These are phyloP conservation scores for Trichomonascaceae sp. DNA, from an alignment of 1,139 yeast genomes.

Conservation along the genomic window DNA sequence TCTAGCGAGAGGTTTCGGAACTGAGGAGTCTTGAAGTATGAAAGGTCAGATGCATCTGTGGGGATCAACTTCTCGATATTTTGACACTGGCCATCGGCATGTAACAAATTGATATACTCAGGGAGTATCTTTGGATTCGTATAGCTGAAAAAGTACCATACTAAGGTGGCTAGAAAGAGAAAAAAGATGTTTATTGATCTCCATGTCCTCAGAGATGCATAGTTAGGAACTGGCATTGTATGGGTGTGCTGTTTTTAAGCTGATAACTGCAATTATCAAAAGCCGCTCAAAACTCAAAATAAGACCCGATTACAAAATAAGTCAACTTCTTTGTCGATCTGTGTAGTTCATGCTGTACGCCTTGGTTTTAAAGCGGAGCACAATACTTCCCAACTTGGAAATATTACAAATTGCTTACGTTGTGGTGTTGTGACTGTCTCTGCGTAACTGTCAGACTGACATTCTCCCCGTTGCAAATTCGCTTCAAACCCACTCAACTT, in stretches of 20 bases:
- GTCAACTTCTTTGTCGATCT: neutral
- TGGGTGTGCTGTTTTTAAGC: no score
- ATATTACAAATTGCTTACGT: neutral
- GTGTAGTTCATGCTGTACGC: neutral
- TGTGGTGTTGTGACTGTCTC: neutral
- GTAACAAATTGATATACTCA: neutral
- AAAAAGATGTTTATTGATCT: neutral
- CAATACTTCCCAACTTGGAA: neutral
- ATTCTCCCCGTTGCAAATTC: conserved; percentile 1
- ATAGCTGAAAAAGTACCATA: neutral
- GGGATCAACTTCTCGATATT: neutral
- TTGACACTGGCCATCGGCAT: conserved; percentile 3
- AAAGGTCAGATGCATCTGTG: conserved; percentile 2
- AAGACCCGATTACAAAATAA: neutral
- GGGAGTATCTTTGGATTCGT: neutral
- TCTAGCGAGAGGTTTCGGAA: conserved; percentile 23
- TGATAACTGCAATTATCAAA: neutral
- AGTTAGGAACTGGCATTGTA: neutral
- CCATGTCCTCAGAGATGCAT: neutral
- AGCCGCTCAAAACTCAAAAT: neutral
- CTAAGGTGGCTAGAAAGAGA: neutral
- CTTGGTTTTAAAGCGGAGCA: neutral
- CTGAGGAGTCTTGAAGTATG: conserved; percentile 18
- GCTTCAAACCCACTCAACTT: conserved; percentile 10
- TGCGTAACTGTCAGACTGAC: conserved; percentile 6